These are phyloP conservation scores for Exophiala sideris DNA, from an alignment of 2,329 filamentous ascomycete species.

Conservation along the genomic window DNA sequence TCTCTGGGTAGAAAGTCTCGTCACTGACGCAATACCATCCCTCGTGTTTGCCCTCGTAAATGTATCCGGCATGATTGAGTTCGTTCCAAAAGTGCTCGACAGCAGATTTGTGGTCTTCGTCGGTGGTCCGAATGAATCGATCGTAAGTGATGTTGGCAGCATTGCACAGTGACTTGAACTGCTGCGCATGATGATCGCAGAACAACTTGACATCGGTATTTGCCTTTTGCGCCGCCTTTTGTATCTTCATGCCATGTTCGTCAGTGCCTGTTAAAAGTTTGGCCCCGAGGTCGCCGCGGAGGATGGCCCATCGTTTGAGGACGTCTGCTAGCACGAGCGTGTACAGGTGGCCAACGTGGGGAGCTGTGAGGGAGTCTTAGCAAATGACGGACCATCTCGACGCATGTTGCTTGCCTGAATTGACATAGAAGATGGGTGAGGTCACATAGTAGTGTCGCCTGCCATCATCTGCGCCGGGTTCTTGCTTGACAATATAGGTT, in stretches of 20 bases:
- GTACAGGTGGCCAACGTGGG: constrained; percentile 93
- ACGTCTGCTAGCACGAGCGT: constrained; percentile 88
- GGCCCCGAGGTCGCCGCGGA: constrained; percentile 65
- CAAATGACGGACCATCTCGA: background rate
- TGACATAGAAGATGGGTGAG: constrained; percentile 98
- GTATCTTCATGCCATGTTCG: constrained; percentile 97
- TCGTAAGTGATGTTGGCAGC: constrained; percentile 71
- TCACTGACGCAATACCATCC: constrained; percentile 98
- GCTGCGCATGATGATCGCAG: constrained; percentile 75
- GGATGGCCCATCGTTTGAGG: constrained; percentile 82
- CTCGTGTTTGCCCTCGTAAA: constrained; percentile 82
- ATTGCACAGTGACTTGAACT: constrained; percentile 60
- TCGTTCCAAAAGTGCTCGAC: constrained; percentile 88
- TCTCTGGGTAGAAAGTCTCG: constrained; percentile 89
- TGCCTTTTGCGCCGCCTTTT: constrained; percentile 73
- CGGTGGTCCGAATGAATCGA: constrained; percentile 89
- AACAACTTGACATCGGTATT: constrained; percentile 74
- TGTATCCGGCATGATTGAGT: constrained; percentile 69
- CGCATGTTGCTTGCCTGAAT: constrained; percentile 64
- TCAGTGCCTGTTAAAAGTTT: constrained; percentile 88
- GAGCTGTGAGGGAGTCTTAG: constrained; percentile 55
- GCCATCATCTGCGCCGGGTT: background rate
- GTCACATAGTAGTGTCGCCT: constrained; percentile 90
- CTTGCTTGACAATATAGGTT: background rate
- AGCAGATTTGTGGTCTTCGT: constrained; percentile 73